A percentile compares a stretch with the other conserved stretches of the same genome.
Evolutionary conservation across 805 yeast genomes (phyloP).

Genomic region (Zygosaccharomyces bailii): DNA sequence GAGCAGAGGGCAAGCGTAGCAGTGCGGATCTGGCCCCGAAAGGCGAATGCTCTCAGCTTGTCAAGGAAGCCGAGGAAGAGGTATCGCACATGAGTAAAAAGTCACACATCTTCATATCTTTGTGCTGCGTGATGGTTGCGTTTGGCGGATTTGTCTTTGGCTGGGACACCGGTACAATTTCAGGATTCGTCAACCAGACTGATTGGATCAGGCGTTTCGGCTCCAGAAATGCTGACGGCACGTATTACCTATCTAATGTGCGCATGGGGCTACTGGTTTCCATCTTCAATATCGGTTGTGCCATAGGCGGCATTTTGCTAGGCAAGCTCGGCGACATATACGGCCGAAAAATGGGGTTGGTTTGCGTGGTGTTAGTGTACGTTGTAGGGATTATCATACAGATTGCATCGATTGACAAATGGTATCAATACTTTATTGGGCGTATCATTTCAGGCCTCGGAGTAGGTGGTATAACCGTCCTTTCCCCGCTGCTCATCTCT

Average conservation of each 20-base stretch:
- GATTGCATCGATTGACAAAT: conserved; percentile 51
- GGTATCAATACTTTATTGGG: conserved; percentile 75
- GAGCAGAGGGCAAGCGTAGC: conserved; percentile 10
- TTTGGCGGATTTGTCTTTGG: conserved; percentile 79
- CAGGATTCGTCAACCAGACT: conserved; percentile 58
- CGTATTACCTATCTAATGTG: conserved; percentile 25
- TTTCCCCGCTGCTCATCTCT: conserved; percentile 69
- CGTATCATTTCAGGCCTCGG: conserved; percentile 70
- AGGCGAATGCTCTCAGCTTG: conserved; percentile 20
- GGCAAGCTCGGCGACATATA: conserved; percentile 57
- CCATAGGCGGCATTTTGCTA: conserved; percentile 63
- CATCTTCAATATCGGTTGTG: conserved; percentile 72
- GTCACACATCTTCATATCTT: conserved; percentile 23
- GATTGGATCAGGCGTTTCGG: conserved; percentile 31
- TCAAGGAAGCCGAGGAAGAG: conserved; percentile 21
- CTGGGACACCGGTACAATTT: conserved; percentile 78
- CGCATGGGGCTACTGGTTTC: conserved; percentile 36
- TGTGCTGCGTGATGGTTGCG: conserved; percentile 46
- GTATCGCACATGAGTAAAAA: conserved; percentile 10
- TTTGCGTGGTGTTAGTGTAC: conserved; percentile 58
- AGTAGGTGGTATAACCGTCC: conserved; percentile 73
- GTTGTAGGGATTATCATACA: conserved; percentile 67
- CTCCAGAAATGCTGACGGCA: conserved; percentile 19
- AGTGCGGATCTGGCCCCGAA: conserved; percentile 11
- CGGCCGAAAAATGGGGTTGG: conserved; percentile 64